Conservation (phyloP, 2,329 filamentous ascomycete genomes). For the Aspergillus ibericus region DNA sequence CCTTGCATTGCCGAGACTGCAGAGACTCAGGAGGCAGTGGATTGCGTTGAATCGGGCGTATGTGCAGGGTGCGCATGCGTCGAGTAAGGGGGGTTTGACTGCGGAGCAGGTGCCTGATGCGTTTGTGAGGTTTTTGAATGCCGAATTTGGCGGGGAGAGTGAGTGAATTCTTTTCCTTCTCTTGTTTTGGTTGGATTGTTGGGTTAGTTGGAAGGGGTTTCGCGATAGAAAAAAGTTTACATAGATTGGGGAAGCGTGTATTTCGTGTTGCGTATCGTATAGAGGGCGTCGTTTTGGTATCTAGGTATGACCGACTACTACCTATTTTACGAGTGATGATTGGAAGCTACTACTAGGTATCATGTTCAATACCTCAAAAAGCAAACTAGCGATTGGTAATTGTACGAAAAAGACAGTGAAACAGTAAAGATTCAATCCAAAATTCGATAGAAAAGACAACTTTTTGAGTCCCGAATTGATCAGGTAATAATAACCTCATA, state of each 20-base stretch:
- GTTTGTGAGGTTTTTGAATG: constrained; percentile 49
- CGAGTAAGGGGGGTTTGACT: constrained; percentile 31
- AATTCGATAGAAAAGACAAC: not conserved
- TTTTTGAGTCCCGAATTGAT: not conserved
- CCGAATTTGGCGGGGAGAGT: constrained; percentile 39
- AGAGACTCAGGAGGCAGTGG: constrained; percentile 48
- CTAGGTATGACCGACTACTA: not conserved
- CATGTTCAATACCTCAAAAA: too few species aligned
- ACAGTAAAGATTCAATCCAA: not conserved
- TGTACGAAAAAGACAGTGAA: not conserved
- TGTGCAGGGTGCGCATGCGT: constrained; percentile 38
- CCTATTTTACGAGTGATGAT: not conserved
- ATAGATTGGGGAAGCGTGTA: not conserved
- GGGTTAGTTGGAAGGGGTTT: not conserved
- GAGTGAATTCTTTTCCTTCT: not conserved
- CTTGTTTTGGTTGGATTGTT: not conserved
- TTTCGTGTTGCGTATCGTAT: not conserved
- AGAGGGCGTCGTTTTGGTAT: not conserved
- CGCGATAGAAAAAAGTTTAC: not conserved
- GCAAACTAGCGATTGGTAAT: too few species aligned
- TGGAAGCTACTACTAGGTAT: not conserved
- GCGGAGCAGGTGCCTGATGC: constrained; percentile 42
- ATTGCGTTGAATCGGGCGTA: constrained; percentile 47
- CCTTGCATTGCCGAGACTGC: constrained; percentile 43
- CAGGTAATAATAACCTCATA: too few species aligned